Conservation (phyloP, 2,329 filamentous ascomycete species). For the Fusarium xylarioides region DNA sequence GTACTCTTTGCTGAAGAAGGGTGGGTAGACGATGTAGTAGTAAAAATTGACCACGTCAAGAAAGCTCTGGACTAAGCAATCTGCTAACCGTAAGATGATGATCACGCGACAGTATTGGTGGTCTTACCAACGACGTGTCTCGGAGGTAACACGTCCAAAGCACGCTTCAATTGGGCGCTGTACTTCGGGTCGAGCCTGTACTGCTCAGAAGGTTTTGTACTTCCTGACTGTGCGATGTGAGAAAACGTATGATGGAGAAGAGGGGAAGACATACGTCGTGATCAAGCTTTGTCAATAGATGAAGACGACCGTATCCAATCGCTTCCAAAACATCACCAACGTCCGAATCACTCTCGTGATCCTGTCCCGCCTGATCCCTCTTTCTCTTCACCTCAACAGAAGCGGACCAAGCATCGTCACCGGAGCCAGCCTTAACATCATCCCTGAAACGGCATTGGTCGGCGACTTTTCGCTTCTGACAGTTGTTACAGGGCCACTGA, state of each 20-base stretch:
- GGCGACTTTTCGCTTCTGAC: slow-evolving; percentile 22
- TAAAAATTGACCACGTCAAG: slow-evolving; percentile 26
- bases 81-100: neutral
- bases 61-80: slow-evolving; percentile 11
- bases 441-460: slow-evolving; percentile 23
- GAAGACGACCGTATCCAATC: slow-evolving; percentile 18
- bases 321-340: slow-evolving; percentile 20
- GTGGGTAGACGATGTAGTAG: slow-evolving; percentile 23
- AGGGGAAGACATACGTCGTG: neutral
- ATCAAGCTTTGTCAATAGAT: slow-evolving; percentile 19
- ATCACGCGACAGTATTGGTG: neutral
- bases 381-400: slow-evolving; percentile 21
- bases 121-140: slow-evolving; percentile 15
- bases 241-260: too few species aligned
- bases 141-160: slow-evolving; percentile 4
- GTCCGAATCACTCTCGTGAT: slow-evolving; percentile 7
- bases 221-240: neutral
- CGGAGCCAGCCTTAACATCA: neutral
- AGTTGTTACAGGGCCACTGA: slow-evolving; percentile 20
- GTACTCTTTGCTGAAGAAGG: slow-evolving; percentile 24
- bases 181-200: slow-evolving; percentile 8
- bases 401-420: slow-evolving; percentile 7
- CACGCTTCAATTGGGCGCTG: slow-evolving; percentile 4
- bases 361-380: neutral
- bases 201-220: slow-evolving; percentile 14